Evolutionary conservation across 2,329 filamentous ascomycete species (phyloP).

Genomic region (Fusarium sp.): DNA sequence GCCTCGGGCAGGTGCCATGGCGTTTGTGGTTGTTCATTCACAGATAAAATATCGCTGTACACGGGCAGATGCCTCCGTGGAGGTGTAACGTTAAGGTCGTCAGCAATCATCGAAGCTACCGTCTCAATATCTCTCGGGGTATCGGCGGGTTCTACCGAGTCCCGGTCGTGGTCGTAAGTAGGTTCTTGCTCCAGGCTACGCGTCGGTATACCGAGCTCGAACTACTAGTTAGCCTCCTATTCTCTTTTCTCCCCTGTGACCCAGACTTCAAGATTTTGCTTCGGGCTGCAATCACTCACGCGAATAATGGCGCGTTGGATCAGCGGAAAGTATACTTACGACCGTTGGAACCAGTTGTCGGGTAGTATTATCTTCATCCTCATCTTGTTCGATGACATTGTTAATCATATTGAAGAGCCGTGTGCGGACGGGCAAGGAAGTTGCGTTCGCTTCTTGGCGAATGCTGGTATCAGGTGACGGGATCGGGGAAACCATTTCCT

Average conservation of each 20-base stretch:
- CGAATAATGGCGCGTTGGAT: background rate
- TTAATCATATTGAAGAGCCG: background rate
- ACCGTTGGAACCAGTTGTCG: background rate
- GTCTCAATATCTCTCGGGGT: background rate
- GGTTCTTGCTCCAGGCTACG: constrained; percentile 10
- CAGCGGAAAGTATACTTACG: constrained; percentile 19
- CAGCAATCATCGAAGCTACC: background rate
- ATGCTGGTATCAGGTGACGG: background rate
- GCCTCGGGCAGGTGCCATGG: constrained; percentile 44
- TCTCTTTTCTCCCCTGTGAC: background rate
- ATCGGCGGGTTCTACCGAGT: background rate
- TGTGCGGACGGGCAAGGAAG: constrained; percentile 2
- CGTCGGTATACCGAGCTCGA: constrained; percentile 2
- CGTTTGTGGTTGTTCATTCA: constrained; percentile 40
- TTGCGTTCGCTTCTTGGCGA: background rate
- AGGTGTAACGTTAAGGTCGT: constrained; percentile 6
- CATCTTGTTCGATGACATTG: background rate
- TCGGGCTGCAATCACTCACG: background rate
- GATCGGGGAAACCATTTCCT: background rate
- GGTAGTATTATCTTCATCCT: background rate
- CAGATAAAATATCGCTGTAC: constrained; percentile 38
- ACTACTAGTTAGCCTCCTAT: constrained; percentile 6
- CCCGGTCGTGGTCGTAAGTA: background rate
- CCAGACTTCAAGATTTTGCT: background rate
- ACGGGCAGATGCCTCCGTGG: constrained; percentile 30